Percentiles rank a stretch among this genome's conserved stretches.
Conservation (phyloP, 805 yeast species). For the Candida mattraensis region DNA sequence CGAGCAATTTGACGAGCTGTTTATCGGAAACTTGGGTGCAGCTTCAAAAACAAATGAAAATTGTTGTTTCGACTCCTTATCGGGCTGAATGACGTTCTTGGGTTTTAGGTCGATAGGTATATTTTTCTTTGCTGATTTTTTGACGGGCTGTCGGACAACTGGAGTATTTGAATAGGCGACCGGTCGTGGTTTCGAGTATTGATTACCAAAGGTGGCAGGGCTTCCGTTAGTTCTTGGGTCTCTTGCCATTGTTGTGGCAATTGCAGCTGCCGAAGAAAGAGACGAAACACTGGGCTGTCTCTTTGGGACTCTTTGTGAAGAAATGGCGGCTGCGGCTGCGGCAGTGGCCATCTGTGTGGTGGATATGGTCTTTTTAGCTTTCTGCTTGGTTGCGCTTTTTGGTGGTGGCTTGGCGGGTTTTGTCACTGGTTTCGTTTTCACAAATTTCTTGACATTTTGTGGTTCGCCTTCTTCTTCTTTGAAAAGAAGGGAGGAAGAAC, state of each 20-base stretch:
- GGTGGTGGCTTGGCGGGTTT: slow-evolving; percentile 1
- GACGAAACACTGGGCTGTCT: slow-evolving; percentile 15
- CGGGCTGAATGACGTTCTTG: slow-evolving; percentile 3
- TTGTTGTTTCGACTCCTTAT: slow-evolving; percentile 4
- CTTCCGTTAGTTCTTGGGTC: slow-evolving; percentile 8
- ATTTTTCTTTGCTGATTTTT: no score
- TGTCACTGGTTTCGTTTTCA: slow-evolving; percentile 2
- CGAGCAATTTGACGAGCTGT: slow-evolving; percentile 18
- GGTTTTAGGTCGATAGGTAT: slow-evolving; percentile 1
- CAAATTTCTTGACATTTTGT: slow-evolving; percentile 2
- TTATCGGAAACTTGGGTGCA: slow-evolving; percentile 12
- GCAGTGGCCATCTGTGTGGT: slow-evolving; percentile 31
- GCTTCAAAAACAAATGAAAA: slow-evolving; percentile 26
- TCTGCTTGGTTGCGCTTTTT: slow-evolving; percentile 5
- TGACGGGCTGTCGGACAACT: no score
- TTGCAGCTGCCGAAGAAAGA: slow-evolving; percentile 25
- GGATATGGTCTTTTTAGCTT: slow-evolving; percentile 21
- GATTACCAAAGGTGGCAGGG: background rate
- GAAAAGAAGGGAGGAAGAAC: slow-evolving; percentile 9
- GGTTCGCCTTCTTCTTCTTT: slow-evolving; percentile 7
- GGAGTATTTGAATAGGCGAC: no score
- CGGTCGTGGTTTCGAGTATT: background rate
- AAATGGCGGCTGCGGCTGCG: slow-evolving; percentile 30
- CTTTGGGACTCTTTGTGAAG: slow-evolving; percentile 19
- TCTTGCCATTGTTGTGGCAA: slow-evolving; percentile 20